A percentile compares a stretch with the other conserved stretches of the same genome.
phyloP scores from a whole-genome alignment of 1,284 basidiomycete species.

The Malassezia vespertilionis region DNA sequence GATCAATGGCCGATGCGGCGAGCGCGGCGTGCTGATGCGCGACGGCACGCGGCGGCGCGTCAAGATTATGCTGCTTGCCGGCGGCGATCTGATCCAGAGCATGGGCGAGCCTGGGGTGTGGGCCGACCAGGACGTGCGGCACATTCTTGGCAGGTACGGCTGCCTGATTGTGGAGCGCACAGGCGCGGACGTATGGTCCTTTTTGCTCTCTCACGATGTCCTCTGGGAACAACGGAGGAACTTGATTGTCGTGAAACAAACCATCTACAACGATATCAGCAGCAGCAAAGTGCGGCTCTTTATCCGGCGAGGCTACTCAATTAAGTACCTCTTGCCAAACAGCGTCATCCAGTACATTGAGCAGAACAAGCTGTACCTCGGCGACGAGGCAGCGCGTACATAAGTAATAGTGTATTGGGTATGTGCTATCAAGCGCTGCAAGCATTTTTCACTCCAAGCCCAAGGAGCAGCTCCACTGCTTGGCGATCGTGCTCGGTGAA shows the following conservation, averaged over 20 bases:
- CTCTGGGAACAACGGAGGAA: conserved; percentile 59
- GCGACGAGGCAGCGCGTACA: not conserved
- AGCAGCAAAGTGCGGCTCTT: conserved; percentile 56
- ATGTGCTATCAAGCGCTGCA: conserved; percentile 6
- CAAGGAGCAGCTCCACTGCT: conserved; percentile 30
- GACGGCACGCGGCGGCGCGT: conserved; percentile 38
- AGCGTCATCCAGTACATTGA: conserved; percentile 93
- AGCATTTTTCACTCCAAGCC: conserved; percentile 18
- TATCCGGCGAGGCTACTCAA: conserved; percentile 79
- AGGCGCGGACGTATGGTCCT: conserved; percentile 71
- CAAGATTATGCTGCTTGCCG: conserved; percentile 83
- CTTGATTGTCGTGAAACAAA: conserved; percentile 72
- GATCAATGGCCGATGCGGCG: conserved; percentile 58
- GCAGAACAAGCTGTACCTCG: conserved; percentile 54
- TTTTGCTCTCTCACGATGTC: conserved; percentile 54
- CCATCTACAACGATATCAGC: conserved; percentile 97
- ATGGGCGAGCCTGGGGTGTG: conserved; percentile 99
- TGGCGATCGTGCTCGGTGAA: conserved; percentile 22
- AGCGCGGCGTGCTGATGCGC: conserved; percentile 28
- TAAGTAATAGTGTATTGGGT: not conserved
- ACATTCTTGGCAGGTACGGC: conserved; percentile 87
- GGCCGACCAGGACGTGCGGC: conserved; percentile 87
- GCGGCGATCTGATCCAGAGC: conserved; percentile 90
- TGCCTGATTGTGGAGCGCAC: conserved; percentile 90
- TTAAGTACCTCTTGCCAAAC: conserved; percentile 80